A percentile compares a stretch with the other conserved stretches of the same genome.
phyloP scores from a whole-genome alignment of 176 grass and related monocot genomes.

The Saccharum spontaneum region DNA sequence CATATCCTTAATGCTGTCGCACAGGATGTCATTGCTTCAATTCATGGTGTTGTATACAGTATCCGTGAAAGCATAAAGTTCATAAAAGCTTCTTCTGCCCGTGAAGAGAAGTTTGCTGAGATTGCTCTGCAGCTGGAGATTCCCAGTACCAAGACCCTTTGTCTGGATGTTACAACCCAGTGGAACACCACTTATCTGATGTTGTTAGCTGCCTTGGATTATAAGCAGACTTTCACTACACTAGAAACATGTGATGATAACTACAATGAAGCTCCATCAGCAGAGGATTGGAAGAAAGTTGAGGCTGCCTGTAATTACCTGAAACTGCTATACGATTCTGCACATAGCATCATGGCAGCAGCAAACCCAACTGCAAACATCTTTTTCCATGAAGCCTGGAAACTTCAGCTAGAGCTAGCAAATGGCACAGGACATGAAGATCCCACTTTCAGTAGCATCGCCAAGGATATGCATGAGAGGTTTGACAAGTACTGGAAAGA shows the following conservation, averaged over 20 bases:
- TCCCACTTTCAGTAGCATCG: slow-evolving; percentile 55
- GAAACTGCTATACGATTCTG: slow-evolving; percentile 76
- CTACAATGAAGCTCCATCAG: slow-evolving; percentile 76
- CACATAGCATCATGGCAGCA: slow-evolving; percentile 64
- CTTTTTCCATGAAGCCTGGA: slow-evolving; percentile 92
- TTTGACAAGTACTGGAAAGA: slow-evolving; percentile 98
- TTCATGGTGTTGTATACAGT: slow-evolving; percentile 82
- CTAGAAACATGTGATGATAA: slow-evolving; percentile 80
- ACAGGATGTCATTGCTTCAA: slow-evolving; percentile 83
- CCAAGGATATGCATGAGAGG: slow-evolving; percentile 82
- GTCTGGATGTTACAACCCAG: slow-evolving; percentile 80
- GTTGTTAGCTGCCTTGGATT: slow-evolving; percentile 83
- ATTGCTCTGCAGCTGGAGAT: slow-evolving; percentile 75
- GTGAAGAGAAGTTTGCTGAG: slow-evolving; percentile 78
- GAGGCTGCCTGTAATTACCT: slow-evolving; percentile 72
- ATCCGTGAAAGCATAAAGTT: slow-evolving; percentile 93
- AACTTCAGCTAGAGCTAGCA: slow-evolving; percentile 72
- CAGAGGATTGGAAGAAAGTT: slow-evolving; percentile 80
- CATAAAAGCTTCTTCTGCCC: slow-evolving; percentile 69
- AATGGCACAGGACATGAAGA: slow-evolving; percentile 62
- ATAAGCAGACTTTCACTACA: slow-evolving; percentile 65
- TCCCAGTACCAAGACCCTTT: slow-evolving; percentile 69
- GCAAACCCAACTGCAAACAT: slow-evolving; percentile 72
- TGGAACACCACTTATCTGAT: slow-evolving; percentile 92
- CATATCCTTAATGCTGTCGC: slow-evolving; percentile 68